Evolutionary conservation across 2,329 filamentous ascomycete genomes (phyloP).

Genomic region (Zalaria obscura): DNA sequence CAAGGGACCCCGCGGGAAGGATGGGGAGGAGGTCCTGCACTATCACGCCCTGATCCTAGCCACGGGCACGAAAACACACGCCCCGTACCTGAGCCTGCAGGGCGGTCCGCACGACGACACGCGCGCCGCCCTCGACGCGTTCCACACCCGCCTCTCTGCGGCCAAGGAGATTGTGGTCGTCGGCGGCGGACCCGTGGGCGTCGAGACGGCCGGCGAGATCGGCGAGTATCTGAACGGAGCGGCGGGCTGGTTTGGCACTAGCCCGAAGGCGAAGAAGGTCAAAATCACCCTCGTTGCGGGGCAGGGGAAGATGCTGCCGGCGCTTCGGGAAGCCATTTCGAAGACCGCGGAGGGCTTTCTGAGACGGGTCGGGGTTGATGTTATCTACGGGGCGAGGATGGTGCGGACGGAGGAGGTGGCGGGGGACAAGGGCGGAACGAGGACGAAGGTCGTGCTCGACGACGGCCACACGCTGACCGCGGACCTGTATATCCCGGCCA

Average conservation of each 20-base stretch:
- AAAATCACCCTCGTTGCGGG: slow-evolving; percentile 32
- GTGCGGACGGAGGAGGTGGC: slow-evolving; percentile 13
- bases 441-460: slow-evolving; percentile 26
- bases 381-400: slow-evolving; percentile 15
- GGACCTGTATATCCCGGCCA: slow-evolving; percentile 39
- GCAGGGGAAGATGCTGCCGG: slow-evolving; percentile 23
- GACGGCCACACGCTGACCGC: slow-evolving; percentile 32
- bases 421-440: slow-evolving; percentile 15
- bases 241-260: slow-evolving; percentile 22
- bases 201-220: slow-evolving; percentile 24
- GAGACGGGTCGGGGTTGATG: slow-evolving; percentile 29
- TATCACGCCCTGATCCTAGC: slow-evolving; percentile 45
- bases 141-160: slow-evolving; percentile 18
- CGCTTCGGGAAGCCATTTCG: slow-evolving; percentile 24
- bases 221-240: slow-evolving; percentile 20
- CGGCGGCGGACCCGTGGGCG: slow-evolving; percentile 23
- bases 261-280: slow-evolving; percentile 21
- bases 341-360: slow-evolving; percentile 32
- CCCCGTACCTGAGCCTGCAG: slow-evolving; percentile 29
- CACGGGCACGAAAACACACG: slow-evolving; percentile 35
- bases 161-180: slow-evolving; percentile 20
- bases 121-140: slow-evolving; percentile 15
- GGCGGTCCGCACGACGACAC: slow-evolving; percentile 18
- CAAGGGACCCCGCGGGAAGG: slow-evolving; percentile 8
- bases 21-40: slow-evolving; percentile 19